These are phyloP conservation scores for Kodamaea nitidulidarum DNA, from an alignment of 805 yeast genomes.

Conservation along the genomic window DNA sequence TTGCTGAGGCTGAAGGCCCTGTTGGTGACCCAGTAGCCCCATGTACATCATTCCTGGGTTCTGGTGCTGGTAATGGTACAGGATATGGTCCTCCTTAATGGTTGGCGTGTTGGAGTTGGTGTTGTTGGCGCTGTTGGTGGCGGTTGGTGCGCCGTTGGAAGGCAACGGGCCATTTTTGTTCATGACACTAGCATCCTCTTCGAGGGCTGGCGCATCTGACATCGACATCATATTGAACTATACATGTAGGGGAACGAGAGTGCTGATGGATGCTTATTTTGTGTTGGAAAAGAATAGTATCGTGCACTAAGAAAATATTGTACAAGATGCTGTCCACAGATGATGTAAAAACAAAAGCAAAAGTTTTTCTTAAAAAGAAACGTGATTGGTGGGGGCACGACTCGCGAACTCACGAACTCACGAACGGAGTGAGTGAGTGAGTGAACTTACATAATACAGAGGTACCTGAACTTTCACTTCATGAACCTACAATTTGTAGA, in stretches of 20 bases:
- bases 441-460: no score
- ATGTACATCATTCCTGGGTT: constrained; percentile 9
- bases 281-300: constrained; percentile 8
- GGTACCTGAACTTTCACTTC: no score
- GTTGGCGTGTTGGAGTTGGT: constrained; percentile 10
- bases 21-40: constrained; percentile 9
- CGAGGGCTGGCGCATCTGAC: constrained; percentile 9
- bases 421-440: no score
- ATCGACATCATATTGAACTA: constrained; percentile 10
- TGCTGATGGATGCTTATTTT: constrained; percentile 4
- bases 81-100: constrained; percentile 12
- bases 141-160: constrained; percentile 10
- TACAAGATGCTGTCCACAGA: constrained; percentile 9
- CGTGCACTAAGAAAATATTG: constrained; percentile 8
- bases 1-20: constrained; percentile 6
- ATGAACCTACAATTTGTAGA: no score
- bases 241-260: constrained; percentile 5
- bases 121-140: constrained; percentile 12
- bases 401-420: no score
- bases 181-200: constrained; percentile 9
- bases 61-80: constrained; percentile 10
- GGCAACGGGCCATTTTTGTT: constrained; percentile 3
- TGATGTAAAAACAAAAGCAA: constrained; percentile 4
- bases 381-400: background rate
- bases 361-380: constrained; percentile 6